Percentiles rank a stretch among this genome's conserved stretches.
phyloP scores from a whole-genome alignment of 106 monocot genomes.

The Allium sativum region DNA sequence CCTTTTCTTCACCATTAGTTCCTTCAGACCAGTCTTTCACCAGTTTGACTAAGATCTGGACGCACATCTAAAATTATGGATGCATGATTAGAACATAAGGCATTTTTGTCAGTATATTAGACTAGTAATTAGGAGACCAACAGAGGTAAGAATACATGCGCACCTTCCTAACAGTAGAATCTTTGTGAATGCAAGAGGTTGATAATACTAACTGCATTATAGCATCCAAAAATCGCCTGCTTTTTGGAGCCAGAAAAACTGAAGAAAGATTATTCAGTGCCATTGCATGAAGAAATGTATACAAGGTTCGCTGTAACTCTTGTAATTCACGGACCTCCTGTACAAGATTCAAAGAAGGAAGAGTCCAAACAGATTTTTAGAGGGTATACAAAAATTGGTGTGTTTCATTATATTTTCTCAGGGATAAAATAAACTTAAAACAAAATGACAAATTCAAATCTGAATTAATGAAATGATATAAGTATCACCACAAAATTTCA shows the following conservation, averaged over 20 bases:
- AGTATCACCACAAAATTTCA: no score
- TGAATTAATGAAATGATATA: no score
- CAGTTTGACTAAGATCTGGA: slow-evolving; percentile 74
- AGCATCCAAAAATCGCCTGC: slow-evolving; percentile 47
- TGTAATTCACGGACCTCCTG: slow-evolving; percentile 92
- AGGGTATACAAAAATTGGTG: no score
- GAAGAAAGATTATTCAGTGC: slow-evolving; percentile 70
- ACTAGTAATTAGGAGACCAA: neutral
- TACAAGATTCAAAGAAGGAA: slow-evolving; percentile 1
- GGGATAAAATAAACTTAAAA: no score
- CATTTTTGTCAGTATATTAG: neutral
- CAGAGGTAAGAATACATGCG: neutral
- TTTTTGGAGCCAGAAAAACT: slow-evolving; percentile 56
- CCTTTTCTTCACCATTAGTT: slow-evolving; percentile 71
- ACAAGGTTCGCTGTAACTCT: slow-evolving; percentile 68
- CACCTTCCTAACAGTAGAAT: slow-evolving; percentile 77
- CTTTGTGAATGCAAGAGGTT: slow-evolving; percentile 75
- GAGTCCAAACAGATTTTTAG: no score
- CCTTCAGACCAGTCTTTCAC: slow-evolving; percentile 78
- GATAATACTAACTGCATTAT: slow-evolving; percentile 64
- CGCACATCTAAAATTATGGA: slow-evolving; percentile 49
- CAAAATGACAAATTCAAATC: no score
- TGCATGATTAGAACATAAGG: neutral
- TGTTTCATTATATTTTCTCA: no score
- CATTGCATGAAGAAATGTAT: slow-evolving; percentile 86